Evolutionary conservation across 2,329 filamentous ascomycete genomes (phyloP), one percentile per base, ranked within the genome.

Genomic region (Stemphylium beticola): DNA sequence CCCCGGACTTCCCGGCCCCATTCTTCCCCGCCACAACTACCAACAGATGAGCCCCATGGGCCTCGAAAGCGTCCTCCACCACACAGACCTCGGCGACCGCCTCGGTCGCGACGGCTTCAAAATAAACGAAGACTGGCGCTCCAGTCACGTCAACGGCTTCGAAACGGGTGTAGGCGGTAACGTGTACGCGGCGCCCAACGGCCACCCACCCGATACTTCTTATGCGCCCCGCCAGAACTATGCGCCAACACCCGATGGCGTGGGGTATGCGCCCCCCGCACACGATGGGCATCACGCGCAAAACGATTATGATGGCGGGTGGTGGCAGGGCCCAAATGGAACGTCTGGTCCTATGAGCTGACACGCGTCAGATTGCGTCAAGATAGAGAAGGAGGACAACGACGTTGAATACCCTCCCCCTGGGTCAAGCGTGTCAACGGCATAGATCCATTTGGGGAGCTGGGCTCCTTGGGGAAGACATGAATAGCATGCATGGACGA

Each of bases 1-100:
- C 11, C 71, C 73, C 1, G 72, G 73, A 2, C 68, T 78, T 49
- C 74, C 70, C 44, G 73, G 75, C 7, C 77, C 78, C 2, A 71
- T 74, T 5, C 44, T 74, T 0, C 66, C 66, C 1, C 60, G 68
- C n/a, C 67, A 55, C 36, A 68, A 51, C 32, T 67, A 65, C 52
- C 57, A 61, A 22, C 65, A 68, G 24, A 53, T 65, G 12, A 64
- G 66, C 15, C 71, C 72, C 3, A 76, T 76, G 73, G 73, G 71
- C 11, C 39, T 75, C 7, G 65, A 71, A n/a, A 72, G 60, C 26
- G 70, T 75, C 45, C 58, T 76, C 41, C 51, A 67, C 49, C 46
- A 49, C 7, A 54, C 56, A 4, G 62, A 74, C 26, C 66, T 70
- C 37, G 73, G 68, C 48, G 69, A 74, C 11, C 61, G 70, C 4